Conservation (phyloP, 495 filamentous ascomycete species). For the Podospora fimiseda region DNA sequence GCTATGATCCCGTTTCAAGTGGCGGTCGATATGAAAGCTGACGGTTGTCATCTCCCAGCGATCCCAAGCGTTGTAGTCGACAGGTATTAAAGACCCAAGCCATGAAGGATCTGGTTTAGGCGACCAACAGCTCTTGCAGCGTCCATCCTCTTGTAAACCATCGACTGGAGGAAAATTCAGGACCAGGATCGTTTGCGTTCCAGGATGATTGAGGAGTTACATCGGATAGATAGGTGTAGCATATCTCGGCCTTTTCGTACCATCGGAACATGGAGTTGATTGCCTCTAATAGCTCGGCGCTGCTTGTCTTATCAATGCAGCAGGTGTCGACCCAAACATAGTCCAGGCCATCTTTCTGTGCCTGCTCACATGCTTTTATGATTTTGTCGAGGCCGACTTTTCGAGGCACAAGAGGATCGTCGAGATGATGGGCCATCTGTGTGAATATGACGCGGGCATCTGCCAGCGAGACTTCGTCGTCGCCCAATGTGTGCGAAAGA, state of each 20-base stretch:
- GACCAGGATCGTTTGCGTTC: accelerated
- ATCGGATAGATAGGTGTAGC: conserved; percentile 30
- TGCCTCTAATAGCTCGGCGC: conserved; percentile 26
- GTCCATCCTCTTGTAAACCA: conserved; percentile 43
- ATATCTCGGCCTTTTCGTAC: conserved; percentile 25
- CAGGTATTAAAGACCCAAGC: neutral
- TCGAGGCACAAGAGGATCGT: neutral
- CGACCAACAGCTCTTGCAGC: conserved; percentile 37
- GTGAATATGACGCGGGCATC: neutral
- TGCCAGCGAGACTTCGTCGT: conserved; percentile 9
- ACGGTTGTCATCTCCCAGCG: neutral
- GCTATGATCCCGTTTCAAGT: no score
- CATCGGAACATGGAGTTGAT: conserved; percentile 40
- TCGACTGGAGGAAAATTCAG: conserved; percentile 5
- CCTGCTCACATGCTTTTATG: conserved; percentile 1
- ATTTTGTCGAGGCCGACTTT: conserved; percentile 3
- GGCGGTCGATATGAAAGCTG: neutral
- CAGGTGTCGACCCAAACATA: conserved; percentile 32
- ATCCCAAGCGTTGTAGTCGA: neutral
- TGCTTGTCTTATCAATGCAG: conserved; percentile 30
- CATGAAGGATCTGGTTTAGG: neutral
- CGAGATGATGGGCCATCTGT: neutral
- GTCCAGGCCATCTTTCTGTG: conserved; percentile 3
- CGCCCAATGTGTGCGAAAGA: conserved; percentile 18
- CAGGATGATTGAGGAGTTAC: neutral